phyloP scores from a whole-genome alignment of 805 yeast species.

The Pichia nanzhaoensis region DNA sequence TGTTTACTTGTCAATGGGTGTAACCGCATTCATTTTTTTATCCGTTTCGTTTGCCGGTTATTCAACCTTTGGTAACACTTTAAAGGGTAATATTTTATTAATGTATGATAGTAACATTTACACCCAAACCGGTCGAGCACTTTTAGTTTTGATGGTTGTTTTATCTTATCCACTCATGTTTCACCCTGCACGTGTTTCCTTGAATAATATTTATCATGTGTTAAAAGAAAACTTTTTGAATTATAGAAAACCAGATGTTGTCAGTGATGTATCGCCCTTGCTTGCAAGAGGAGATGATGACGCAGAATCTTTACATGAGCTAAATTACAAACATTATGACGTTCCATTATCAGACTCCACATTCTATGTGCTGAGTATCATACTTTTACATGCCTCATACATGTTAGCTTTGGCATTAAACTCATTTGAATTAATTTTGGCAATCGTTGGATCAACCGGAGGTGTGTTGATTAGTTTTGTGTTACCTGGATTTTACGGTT shows the following conservation, averaged over 20 bases:
- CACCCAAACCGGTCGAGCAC: slow-evolving; percentile 48
- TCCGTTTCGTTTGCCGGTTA: slow-evolving; percentile 66
- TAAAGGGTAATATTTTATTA: slow-evolving; percentile 61
- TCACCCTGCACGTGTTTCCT: slow-evolving; percentile 72
- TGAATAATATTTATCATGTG: slow-evolving; percentile 48
- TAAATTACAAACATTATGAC: slow-evolving; percentile 1
- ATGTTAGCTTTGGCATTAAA: slow-evolving; percentile 49
- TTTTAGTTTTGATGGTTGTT: slow-evolving; percentile 66
- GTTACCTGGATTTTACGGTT: slow-evolving; percentile 74
- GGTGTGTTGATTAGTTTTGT: slow-evolving; percentile 74
- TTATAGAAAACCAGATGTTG: neutral
- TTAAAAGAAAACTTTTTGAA: neutral
- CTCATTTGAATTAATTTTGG: slow-evolving; percentile 61
- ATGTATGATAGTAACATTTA: slow-evolving; percentile 52
- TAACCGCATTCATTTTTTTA: slow-evolving; percentile 53
- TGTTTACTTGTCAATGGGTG: slow-evolving; percentile 39
- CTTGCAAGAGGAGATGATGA: neutral
- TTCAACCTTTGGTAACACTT: slow-evolving; percentile 60
- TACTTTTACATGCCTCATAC: slow-evolving; percentile 44
- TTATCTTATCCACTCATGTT: slow-evolving; percentile 73
- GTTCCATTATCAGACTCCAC: slow-evolving; percentile 43
- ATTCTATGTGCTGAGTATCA: slow-evolving; percentile 44
- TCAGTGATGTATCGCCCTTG: slow-evolving; percentile 12
- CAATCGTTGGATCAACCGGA: slow-evolving; percentile 79
- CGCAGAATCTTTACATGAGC: neutral